phyloP scores from a whole-genome alignment of 1,139 yeast species.

The Scheffersomyces lignicola region DNA sequence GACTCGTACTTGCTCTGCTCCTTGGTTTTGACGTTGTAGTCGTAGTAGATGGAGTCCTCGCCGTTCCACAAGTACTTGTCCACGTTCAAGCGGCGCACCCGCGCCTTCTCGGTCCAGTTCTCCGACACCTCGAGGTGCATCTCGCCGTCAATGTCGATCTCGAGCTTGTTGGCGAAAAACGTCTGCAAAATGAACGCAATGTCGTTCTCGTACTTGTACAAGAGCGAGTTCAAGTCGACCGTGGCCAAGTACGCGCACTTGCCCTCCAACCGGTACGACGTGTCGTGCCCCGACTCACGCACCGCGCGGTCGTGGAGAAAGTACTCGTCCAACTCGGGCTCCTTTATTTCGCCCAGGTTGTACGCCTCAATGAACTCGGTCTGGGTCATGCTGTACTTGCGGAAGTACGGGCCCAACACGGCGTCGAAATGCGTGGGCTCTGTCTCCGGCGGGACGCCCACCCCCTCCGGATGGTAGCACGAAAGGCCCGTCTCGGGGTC shows the following conservation, averaged over 20 bases:
- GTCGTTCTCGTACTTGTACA: constrained; percentile 89
- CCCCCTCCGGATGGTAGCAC: constrained; percentile 86
- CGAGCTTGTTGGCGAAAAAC: constrained; percentile 55
- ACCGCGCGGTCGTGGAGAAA: constrained; percentile 94
- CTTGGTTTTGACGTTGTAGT: constrained; percentile 67
- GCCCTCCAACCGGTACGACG: constrained; percentile 87
- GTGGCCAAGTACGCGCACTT: constrained; percentile 89
- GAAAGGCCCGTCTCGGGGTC: constrained; percentile 82
- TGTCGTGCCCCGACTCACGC: constrained; percentile 96
- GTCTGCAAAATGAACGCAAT: constrained; percentile 65
- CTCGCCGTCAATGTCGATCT: constrained; percentile 10
- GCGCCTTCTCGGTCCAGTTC: constrained; percentile 63
- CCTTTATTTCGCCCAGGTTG: constrained; percentile 63
- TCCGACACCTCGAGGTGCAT: constrained; percentile 48
- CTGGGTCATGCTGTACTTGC: constrained; percentile 59
- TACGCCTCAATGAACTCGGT: constrained; percentile 73
- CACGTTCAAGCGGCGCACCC: constrained; percentile 53
- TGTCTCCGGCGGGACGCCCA: constrained; percentile 95
- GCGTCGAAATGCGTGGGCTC: constrained; percentile 86
- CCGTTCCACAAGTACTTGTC: constrained; percentile 86
- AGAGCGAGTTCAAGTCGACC: constrained; percentile 80
- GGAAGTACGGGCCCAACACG: constrained; percentile 66
- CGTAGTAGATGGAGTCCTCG: constrained; percentile 74
- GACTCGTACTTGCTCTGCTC: constrained; percentile 71
- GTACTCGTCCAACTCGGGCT: constrained; percentile 83